Evolutionary conservation across 148 eudicot genomes (phyloP).

Genomic region (Rhododendron mucronatum): DNA sequence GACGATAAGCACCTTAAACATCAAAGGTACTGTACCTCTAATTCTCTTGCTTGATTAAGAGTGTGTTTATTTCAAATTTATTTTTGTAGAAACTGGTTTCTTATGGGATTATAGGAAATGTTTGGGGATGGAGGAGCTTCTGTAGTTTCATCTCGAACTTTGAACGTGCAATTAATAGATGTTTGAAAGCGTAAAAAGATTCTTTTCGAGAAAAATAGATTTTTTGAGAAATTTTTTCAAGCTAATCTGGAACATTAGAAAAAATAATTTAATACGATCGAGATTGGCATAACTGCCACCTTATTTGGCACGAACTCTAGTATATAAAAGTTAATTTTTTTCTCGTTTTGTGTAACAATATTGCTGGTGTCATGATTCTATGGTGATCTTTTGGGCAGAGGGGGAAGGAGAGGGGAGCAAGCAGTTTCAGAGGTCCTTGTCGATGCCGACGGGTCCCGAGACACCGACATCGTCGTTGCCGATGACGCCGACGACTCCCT

Average conservation of each 20-base stretch:
- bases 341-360: too few species aligned
- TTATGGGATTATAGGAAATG: neutral
- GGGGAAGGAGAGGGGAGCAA: slow-evolving; percentile 31
- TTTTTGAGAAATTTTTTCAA: neutral
- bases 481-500: slow-evolving; percentile 45
- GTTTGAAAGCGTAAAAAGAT: neutral
- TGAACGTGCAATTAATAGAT: too few species aligned
- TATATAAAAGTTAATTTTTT: neutral
- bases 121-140: neutral
- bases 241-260: neutral
- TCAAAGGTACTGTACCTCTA: slow-evolving; percentile 4
- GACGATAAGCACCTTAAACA: slow-evolving; percentile 19
- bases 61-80: too few species aligned
- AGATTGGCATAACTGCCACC: neutral
- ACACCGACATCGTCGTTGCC: slow-evolving; percentile 52
- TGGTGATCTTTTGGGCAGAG: neutral
- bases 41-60: neutral
- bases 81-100: neutral
- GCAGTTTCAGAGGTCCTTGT: slow-evolving; percentile 39
- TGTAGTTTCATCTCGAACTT: neutral
- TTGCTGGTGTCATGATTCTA: neutral
- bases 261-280: neutral
- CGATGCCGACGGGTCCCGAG: slow-evolving; percentile 39
- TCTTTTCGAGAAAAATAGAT: neutral
- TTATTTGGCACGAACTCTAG: neutral